These are phyloP conservation scores for Aspergillus unguis DNA, from an alignment of 2,329 filamentous ascomycete species.

Conservation along the genomic window DNA sequence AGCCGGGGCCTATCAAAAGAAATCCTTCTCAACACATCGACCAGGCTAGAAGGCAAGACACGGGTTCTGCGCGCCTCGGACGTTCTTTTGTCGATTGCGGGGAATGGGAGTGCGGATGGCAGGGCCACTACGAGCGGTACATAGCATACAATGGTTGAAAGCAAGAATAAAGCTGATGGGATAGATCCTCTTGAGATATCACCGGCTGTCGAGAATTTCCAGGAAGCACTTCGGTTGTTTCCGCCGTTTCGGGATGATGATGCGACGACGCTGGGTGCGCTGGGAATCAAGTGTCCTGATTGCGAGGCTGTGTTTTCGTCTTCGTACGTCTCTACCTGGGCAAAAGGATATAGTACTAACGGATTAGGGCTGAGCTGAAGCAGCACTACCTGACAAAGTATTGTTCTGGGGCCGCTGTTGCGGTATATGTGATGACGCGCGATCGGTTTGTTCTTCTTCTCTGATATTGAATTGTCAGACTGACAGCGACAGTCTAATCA, in stretches of 20 bases:
- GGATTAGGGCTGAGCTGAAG: slow-evolving; percentile 23
- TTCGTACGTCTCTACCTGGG: slow-evolving; percentile 15
- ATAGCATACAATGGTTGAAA: neutral
- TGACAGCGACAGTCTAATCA: slow-evolving; percentile 24
- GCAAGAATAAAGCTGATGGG: neutral
- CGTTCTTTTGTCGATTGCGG: slow-evolving; percentile 20
- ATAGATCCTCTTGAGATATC: slow-evolving; percentile 12
- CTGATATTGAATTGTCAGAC: neutral
- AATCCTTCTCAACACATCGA: slow-evolving; percentile 15
- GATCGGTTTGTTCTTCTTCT: slow-evolving; percentile 23
- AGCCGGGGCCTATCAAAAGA: slow-evolving; percentile 21
- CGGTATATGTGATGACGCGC: slow-evolving; percentile 31
- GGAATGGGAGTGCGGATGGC: neutral
- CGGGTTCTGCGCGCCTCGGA: slow-evolving; percentile 24
- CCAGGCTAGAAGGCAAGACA: slow-evolving; percentile 15
- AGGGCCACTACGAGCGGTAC: slow-evolving; percentile 18
- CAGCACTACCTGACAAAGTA: slow-evolving; percentile 29
- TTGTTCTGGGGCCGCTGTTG: slow-evolving; percentile 27
- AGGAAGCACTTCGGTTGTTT: slow-evolving; percentile 27
- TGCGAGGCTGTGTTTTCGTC: slow-evolving; percentile 32
- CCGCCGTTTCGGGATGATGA: slow-evolving; percentile 28
- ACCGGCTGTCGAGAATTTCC: slow-evolving; percentile 23
- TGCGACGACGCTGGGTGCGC: slow-evolving; percentile 17
- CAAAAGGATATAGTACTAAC: slow-evolving; percentile 4
- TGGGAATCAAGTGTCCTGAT: slow-evolving; percentile 26